Evolutionary conservation across 345 rosid species (phyloP).

Genomic region (Eucalyptus albens): DNA sequence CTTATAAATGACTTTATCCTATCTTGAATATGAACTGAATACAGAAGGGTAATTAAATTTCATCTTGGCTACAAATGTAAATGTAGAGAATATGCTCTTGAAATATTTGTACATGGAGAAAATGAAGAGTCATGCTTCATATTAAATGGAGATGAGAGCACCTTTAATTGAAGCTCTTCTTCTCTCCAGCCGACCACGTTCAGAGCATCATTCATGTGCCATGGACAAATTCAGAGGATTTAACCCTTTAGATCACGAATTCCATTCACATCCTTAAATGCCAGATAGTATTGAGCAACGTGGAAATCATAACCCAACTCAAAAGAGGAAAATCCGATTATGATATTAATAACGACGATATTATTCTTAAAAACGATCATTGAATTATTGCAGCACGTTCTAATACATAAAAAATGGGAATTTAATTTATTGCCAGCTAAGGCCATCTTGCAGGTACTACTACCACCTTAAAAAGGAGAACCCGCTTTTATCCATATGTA

Average conservation of each 20-base stretch:
- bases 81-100: background rate
- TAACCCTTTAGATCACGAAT: background rate
- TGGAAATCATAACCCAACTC: background rate
- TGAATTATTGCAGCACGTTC: background rate
- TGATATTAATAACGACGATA: background rate
- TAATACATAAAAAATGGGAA: background rate
- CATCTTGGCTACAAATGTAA: background rate
- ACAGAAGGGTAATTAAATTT: fast-evolving
- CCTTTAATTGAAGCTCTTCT: background rate
- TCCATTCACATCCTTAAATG: background rate
- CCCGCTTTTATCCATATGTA: background rate
- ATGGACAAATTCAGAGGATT: background rate
- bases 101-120: background rate
- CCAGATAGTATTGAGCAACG: background rate
- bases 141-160: background rate
- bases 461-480: background rate
- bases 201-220: background rate
- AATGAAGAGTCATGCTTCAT: background rate
- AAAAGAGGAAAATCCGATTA: background rate
- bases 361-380: background rate
- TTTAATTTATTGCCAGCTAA: background rate
- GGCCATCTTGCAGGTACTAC: background rate
- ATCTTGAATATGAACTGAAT: background rate
- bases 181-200: background rate
- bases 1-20: background rate